Percentiles rank a stretch among this genome's conserved stretches.
Evolutionary conservation across 1,139 yeast species (phyloP).

Genomic region (Lodderomyces oxycetoniae): DNA sequence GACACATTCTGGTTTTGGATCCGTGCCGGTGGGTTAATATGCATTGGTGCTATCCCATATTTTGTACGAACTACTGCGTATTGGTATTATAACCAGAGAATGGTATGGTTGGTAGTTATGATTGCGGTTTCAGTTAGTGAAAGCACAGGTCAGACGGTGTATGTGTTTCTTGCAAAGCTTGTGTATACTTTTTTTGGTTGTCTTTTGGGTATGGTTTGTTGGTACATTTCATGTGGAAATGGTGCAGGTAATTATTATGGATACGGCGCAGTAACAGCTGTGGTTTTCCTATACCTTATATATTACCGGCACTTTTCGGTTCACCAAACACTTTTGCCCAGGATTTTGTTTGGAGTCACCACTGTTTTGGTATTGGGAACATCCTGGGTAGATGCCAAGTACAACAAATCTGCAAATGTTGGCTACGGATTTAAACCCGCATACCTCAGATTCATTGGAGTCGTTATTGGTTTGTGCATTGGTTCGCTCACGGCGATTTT

Average conservation of each 20-base stretch:
- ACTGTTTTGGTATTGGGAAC: slow-evolving; percentile 33
- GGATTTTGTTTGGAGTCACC: slow-evolving; percentile 27
- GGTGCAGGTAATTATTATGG: slow-evolving; percentile 33
- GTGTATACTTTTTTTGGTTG: slow-evolving; percentile 30
- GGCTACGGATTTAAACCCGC: slow-evolving; percentile 30
- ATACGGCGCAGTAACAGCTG: slow-evolving; percentile 27
- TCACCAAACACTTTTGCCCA: slow-evolving; percentile 28
- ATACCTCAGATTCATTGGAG: slow-evolving; percentile 25
- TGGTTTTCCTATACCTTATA: slow-evolving; percentile 21
- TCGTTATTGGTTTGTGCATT: slow-evolving; percentile 26
- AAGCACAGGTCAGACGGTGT: slow-evolving; percentile 32
- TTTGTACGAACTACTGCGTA: slow-evolving; percentile 27
- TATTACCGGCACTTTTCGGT: slow-evolving; percentile 33
- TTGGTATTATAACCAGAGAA: slow-evolving; percentile 28
- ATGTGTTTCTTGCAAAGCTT: slow-evolving; percentile 25
- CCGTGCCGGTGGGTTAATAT: slow-evolving; percentile 23
- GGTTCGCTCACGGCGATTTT: slow-evolving; percentile 30
- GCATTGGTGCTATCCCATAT: slow-evolving; percentile 26
- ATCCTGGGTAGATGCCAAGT: slow-evolving; percentile 27
- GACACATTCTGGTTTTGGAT: slow-evolving; percentile 31
- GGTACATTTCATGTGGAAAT: slow-evolving; percentile 36
- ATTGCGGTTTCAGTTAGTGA: slow-evolving; percentile 31
- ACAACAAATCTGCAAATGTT: slow-evolving; percentile 20
- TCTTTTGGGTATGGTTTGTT: slow-evolving; percentile 29
- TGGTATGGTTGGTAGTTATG: slow-evolving; percentile 35